Percentiles rank a stretch among this genome's conserved stretches.
Evolutionary conservation across 306 rosid genomes (phyloP).

Genomic region (Prunus davidiana): DNA sequence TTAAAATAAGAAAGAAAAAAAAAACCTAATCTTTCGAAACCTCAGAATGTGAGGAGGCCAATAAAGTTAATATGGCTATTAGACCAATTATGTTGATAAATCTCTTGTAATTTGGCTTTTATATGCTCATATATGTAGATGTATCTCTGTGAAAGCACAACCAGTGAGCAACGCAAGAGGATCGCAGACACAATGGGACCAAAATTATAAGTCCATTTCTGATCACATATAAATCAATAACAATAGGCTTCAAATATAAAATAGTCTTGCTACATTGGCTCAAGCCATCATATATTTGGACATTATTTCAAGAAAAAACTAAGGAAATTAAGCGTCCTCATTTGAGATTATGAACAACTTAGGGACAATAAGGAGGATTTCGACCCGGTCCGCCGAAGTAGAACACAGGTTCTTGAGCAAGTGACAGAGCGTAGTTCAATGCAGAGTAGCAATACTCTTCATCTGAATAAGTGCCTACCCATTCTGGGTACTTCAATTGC

Average conservation of each 20-base stretch:
- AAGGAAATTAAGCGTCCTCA: not conserved
- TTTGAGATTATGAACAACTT: not conserved
- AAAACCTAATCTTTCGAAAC: not conserved
- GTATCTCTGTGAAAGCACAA: too few species aligned
- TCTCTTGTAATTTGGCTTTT: too few species aligned
- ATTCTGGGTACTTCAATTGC: constrained; percentile 41
- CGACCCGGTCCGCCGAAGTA: constrained; percentile 64
- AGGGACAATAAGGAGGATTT: constrained; percentile 36
- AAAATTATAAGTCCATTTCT: too few species aligned
- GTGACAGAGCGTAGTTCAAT: not conserved
- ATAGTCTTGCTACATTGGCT: too few species aligned
- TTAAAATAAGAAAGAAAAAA: not conserved
- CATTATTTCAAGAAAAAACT: not conserved
- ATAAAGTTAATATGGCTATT: not conserved
- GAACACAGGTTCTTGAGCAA: constrained; percentile 37
- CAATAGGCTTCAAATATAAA: too few species aligned
- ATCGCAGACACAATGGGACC: too few species aligned
- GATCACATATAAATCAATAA: too few species aligned
- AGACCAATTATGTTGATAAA: too few species aligned
- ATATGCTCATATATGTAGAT: too few species aligned
- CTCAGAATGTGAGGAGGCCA: not conserved
- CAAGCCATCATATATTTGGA: not conserved
- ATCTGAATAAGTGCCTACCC: not conserved
- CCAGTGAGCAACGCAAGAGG: too few species aligned
- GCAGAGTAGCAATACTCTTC: constrained; percentile 10